Base-by-base conservation (phyloP, 2,329 filamentous ascomycete genomes). In the Furcasterigmium furcatum region DNA sequence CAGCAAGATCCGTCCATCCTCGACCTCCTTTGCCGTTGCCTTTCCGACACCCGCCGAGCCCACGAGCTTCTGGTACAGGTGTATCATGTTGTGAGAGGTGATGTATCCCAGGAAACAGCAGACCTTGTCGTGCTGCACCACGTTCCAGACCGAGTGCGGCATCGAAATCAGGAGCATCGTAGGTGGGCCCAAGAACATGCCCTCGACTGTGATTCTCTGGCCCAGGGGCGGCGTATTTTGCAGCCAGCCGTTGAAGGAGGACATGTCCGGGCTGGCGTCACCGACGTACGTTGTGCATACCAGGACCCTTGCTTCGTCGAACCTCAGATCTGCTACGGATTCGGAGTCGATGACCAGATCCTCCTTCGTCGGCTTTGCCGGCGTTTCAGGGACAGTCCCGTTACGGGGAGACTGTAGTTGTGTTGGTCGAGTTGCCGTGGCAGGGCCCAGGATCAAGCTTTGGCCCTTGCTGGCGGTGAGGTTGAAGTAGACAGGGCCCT, bases 241-340 rank as follows among this genome's bases (percentile, higher is more conserved):
- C n/a, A 85, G 68, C 82, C 82, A 85, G 51, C 82, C 76, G 47
- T 82, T 77, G 58, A 84, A 85, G 46, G 74, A 83, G 4, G 78
- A 75, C 80, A 85, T 84, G 50, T 85, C 80, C 12, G 79, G 72
- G 52, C 78, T 84, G 4, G 80, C 78, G 53, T 85, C 81, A 22
- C 81, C 81, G 22, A 84, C 78, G 56, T 84, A 85, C 0, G 81
- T 85, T 1, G 82, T 85, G 58, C 82, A 85, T 2, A 84, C 81
- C 10, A 85, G 64, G n/a, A 84, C 77, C 51, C 82, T 72, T 9
- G 75, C 70, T 54, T 85, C 80, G 25, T 84, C 80, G 54, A 85
- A 83, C 9, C 74, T 76, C 18, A 85, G 64, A 51, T 81, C 77
- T 5, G 73, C 66, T 2, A 76, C 72, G 3, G 72, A 68, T 16